Conservation (phyloP, 2,329 filamentous ascomycete species). For the Moelleriella libera region DNA sequence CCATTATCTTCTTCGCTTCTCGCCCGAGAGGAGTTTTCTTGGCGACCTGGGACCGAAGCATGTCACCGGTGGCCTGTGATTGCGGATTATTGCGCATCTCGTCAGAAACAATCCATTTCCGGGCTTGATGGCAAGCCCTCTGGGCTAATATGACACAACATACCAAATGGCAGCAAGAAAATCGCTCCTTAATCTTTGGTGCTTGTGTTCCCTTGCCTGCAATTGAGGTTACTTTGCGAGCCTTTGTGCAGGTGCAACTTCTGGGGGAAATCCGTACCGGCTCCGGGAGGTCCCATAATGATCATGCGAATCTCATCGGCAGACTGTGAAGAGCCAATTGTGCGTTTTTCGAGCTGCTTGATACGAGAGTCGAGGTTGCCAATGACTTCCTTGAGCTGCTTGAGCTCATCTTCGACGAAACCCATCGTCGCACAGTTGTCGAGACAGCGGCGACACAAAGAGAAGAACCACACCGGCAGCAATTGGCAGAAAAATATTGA, state of each 20-base stretch:
- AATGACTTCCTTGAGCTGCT: constrained; percentile 74
- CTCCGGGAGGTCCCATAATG: constrained; percentile 91
- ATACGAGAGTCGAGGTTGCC: constrained; percentile 75
- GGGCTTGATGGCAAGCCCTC: not conserved
- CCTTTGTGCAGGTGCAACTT: not conserved
- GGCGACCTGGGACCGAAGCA: constrained; percentile 95
- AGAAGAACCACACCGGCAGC: constrained; percentile 1
- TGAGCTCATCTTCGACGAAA: constrained; percentile 72
- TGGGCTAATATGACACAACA: constrained; percentile 13
- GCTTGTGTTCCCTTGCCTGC: constrained; percentile 97
- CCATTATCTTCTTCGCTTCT: constrained; percentile 99
- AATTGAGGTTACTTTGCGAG: constrained; percentile 4
- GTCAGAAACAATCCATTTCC: not conserved
- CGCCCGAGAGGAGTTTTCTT: constrained; percentile 91
- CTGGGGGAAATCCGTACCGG: constrained; percentile 48
- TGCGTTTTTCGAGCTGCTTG: constrained; percentile 65
- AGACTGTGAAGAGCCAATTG: constrained; percentile 39
- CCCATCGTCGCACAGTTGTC: constrained; percentile 51
- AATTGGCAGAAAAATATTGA: not conserved
- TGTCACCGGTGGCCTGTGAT: constrained; percentile 83
- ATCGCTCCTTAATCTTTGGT: constrained; percentile 96
- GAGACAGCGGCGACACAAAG: constrained; percentile 2
- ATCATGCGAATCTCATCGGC: constrained; percentile 79
- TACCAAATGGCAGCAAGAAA: constrained; percentile 93
- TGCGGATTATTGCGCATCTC: constrained; percentile 3